Evolutionary conservation across 2,329 filamentous ascomycete genomes (phyloP), one percentile per base, ranked within the genome.

Genomic region (Massarina eburnea): DNA sequence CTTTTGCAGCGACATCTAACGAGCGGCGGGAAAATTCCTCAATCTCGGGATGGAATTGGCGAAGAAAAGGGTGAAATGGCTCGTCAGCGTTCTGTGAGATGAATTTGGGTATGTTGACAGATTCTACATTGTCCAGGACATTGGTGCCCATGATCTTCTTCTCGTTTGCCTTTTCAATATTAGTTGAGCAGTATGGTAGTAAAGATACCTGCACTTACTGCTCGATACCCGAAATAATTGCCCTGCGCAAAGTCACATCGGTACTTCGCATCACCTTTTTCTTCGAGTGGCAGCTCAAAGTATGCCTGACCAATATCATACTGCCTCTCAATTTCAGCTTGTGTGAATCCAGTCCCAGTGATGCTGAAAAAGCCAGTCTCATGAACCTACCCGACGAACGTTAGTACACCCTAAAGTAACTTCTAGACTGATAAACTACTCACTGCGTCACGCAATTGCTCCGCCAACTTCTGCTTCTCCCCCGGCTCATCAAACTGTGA

Each of bases 361-460:
- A 67, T 45, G 41, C 61, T 65, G 49, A 67, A 65, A 47, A 68
- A 68, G 8, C 61, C 62, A n/a, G 57, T 59, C 14, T 56, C 42
- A 27, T 60, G 58, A 8, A 65, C 58, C 56, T 64, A n/a, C 7
- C 8, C 8, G 5, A 15, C 14, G 36, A 19, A 30, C 5, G 40
- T 51, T 14, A 51, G 29, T 32, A 20, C 12, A 20, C 18, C 29
- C 15, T 20, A 12, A 14, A 30, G n/a, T 8, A 34, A 38, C 14
- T 20, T 38, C 12, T 7, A 15, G 9, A 4, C 17, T 14, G 6
- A 29, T 8, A 32, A 10, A 39, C 24, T 12, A 41, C 46, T 18
- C 48, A 80, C 76, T 2, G 80, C 80, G 39, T 82, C 76, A 20
- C 76, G 73, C 0, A 84, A 68, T 47, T 82, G 76, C 32, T 74